Conservation (phyloP, 2,329 filamentous ascomycete species). For the Arthrobotrys sphaeroides region DNA sequence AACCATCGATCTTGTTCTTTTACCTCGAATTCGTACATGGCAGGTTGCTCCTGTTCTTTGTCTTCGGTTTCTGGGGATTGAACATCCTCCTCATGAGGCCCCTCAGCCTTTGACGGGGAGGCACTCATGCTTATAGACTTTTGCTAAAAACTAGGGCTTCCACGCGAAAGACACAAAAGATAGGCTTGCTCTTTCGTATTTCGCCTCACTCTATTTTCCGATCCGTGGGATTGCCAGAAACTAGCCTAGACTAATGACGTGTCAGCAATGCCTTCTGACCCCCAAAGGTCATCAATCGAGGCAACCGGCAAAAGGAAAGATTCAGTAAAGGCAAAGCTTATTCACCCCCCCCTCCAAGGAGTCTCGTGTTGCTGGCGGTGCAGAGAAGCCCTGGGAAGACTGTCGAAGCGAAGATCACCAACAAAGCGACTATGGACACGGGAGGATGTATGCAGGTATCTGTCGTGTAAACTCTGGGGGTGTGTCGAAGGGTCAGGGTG, state of each 20-base stretch:
- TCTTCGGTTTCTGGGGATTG: constrained; percentile 93
- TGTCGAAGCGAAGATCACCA: constrained; percentile 54
- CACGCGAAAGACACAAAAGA: constrained; percentile 64
- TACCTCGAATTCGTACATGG: constrained; percentile 82
- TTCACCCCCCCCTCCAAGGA: constrained; percentile 31
- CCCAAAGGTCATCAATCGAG: constrained; percentile 50
- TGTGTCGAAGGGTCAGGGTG: constrained; percentile 31
- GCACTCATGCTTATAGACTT: constrained; percentile 67
- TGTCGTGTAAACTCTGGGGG: constrained; percentile 53
- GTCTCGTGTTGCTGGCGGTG: constrained; percentile 54
- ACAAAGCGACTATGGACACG: constrained; percentile 46
- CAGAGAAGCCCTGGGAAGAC: constrained; percentile 52
- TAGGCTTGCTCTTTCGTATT: constrained; percentile 68
- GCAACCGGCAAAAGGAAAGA: constrained; percentile 52
- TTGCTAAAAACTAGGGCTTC: constrained; percentile 61
- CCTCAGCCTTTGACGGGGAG: constrained; percentile 67
- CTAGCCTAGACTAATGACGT: constrained; percentile 54
- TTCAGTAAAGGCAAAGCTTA: constrained; percentile 47
- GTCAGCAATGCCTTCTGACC: constrained; percentile 54
- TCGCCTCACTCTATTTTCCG: constrained; percentile 59
- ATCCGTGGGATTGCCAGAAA: constrained; percentile 60
- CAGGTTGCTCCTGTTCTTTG: constrained; percentile 72
- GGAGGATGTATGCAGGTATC: constrained; percentile 52
- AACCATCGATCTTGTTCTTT: constrained; percentile 99
- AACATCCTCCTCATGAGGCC: constrained; percentile 84